Percentiles rank a stretch among this genome's conserved stretches.
Conservation (phyloP, 2,329 filamentous ascomycete species). For the Sporothrix variecibatus region DNA sequence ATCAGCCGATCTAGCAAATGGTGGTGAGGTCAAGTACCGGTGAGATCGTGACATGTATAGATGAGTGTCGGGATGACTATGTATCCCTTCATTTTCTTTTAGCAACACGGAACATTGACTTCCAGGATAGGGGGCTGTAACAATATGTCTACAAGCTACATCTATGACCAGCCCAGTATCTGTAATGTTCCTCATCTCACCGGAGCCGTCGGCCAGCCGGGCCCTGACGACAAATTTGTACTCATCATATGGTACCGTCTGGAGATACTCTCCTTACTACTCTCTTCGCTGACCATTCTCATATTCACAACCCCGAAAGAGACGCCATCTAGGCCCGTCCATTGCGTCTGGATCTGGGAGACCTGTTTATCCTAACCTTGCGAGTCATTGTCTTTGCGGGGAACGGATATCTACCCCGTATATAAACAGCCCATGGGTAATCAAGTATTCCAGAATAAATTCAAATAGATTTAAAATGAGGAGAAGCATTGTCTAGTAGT, state of each 20-base stretch:
- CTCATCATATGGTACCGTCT: neutral
- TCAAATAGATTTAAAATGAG: neutral
- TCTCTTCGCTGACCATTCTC: neutral
- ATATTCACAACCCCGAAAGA: neutral
- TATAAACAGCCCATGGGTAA: neutral
- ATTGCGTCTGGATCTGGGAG: neutral
- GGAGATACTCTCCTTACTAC: neutral
- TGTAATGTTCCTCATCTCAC: neutral
- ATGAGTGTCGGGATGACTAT: neutral
- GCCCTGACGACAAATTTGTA: neutral
- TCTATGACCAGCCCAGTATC: neutral
- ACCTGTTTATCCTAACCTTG: neutral
- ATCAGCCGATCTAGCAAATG: slow-evolving; percentile 14
- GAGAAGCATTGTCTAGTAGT: neutral
- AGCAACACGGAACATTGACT: neutral
- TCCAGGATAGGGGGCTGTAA: neutral
- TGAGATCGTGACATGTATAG: neutral
- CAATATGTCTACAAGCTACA: neutral
- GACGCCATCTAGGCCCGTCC: slow-evolving; percentile 4
- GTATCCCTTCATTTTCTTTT: neutral
- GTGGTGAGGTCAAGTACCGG: neutral
- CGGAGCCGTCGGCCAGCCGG: neutral
- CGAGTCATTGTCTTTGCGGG: slow-evolving; percentile 8
- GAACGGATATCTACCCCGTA: neutral
- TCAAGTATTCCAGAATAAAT: neutral